Percentiles rank a stretch among this genome's conserved stretches.
Evolutionary conservation across 164 flowering plant genomes (phyloP).

Genomic region (Umbellularia californica): DNA sequence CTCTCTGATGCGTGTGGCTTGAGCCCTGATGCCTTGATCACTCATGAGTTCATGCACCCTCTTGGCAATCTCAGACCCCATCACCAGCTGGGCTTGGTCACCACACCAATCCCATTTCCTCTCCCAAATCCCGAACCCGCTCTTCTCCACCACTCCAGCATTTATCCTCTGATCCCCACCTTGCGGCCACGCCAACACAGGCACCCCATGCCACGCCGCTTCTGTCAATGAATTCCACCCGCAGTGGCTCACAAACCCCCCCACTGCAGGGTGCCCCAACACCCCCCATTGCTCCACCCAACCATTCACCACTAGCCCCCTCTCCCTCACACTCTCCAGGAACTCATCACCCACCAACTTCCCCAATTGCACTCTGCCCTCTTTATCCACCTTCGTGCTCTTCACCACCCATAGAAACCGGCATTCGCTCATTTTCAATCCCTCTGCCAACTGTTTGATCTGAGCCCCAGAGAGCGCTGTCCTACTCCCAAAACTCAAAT

Average conservation of each 20-base stretch:
- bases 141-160: constrained; percentile 25
- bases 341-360: constrained; percentile 24
- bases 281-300: constrained; percentile 30
- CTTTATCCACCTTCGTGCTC: constrained; percentile 35
- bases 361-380: constrained; percentile 22
- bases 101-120: constrained; percentile 23
- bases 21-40: constrained; percentile 14
- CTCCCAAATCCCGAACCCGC: constrained; percentile 29
- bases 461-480: constrained; percentile 37
- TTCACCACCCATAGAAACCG: constrained; percentile 52
- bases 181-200: constrained; percentile 31
- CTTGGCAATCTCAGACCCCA: constrained; percentile 23
- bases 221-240: constrained; percentile 42
- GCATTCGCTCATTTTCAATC: constrained; percentile 30
- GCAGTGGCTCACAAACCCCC: constrained; percentile 37
- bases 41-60: constrained; percentile 20
- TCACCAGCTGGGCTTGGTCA: constrained; percentile 13
- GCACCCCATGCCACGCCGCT: constrained; percentile 28
- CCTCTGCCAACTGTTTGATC: constrained; percentile 38
- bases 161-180: constrained; percentile 33
- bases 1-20: constrained; percentile 16
- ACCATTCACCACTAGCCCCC: constrained; percentile 21
- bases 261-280: constrained; percentile 23
- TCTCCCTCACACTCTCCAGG: constrained; percentile 16
- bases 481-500: constrained; percentile 52